phyloP scores from a whole-genome alignment of 1,139 yeast species.

The Sugiyamaella paludigena region DNA sequence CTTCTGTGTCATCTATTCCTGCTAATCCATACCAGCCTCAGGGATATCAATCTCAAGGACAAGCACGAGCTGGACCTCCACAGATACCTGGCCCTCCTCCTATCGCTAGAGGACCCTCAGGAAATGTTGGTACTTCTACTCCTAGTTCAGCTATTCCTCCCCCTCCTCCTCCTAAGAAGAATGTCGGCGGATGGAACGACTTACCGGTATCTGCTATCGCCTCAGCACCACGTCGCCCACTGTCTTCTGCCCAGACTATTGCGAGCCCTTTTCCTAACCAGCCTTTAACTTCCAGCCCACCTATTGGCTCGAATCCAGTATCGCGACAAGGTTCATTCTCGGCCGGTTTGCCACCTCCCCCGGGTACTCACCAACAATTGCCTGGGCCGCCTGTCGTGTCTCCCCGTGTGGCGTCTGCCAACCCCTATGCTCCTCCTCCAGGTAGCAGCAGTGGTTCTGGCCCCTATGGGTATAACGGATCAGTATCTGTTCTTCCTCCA shows the following conservation, averaged over 20 bases:
- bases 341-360: slow-evolving; percentile 24
- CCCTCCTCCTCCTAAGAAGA: slow-evolving; percentile 45
- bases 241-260: slow-evolving; percentile 45
- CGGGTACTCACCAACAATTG: slow-evolving; percentile 28
- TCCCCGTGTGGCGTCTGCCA: slow-evolving; percentile 27
- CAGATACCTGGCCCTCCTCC: slow-evolving; percentile 26
- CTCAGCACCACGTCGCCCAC: slow-evolving; percentile 48
- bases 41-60: slow-evolving; percentile 20
- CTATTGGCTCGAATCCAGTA: slow-evolving; percentile 30
- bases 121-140: slow-evolving; percentile 29
- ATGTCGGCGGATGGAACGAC: slow-evolving; percentile 93
- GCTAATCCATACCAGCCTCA: slow-evolving; percentile 21
- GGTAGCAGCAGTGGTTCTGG: slow-evolving; percentile 1
- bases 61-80: slow-evolving; percentile 15
- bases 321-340: slow-evolving; percentile 28
- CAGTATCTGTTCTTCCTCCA: slow-evolving; percentile 39
- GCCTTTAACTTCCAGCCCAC: slow-evolving; percentile 28
- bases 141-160: slow-evolving; percentile 37
- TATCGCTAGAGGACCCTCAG: slow-evolving; percentile 20
- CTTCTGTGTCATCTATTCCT: slow-evolving; percentile 12
- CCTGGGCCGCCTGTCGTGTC: slow-evolving; percentile 30
- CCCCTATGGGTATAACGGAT: slow-evolving; percentile 19
- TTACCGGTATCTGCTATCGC: slow-evolving; percentile 57
- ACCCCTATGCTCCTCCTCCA: slow-evolving; percentile 23
- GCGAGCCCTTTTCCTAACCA: slow-evolving; percentile 35